Conservation (phyloP, 75 land plant genomes). For the Cunninghamia lanceolata region DNA sequence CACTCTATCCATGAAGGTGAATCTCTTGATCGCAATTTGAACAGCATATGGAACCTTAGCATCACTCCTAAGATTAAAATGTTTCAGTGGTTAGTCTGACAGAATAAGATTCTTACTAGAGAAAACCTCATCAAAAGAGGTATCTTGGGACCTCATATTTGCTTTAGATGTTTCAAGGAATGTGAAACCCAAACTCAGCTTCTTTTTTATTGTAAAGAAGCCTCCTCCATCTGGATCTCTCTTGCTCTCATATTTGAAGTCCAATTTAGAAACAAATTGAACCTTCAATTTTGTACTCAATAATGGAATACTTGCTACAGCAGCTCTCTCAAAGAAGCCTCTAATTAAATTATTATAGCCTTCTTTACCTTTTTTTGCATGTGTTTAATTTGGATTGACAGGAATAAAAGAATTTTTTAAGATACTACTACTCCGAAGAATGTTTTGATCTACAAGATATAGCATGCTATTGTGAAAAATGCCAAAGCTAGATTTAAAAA, state of each 20-base stretch:
- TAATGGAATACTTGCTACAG: background rate
- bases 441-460: background rate
- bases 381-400: background rate
- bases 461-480: background rate
- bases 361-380: background rate
- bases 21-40: no score
- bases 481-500: no score
- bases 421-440: background rate
- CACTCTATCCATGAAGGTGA: background rate
- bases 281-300: background rate
- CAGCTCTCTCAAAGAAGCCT: background rate
- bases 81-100: background rate
- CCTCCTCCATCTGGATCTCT: background rate
- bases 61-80: background rate
- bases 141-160: background rate
- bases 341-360: background rate
- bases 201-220: background rate
- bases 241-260: background rate
- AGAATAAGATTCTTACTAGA: background rate
- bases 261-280: no score
- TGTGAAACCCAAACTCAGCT: background rate
- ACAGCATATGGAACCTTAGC: background rate
- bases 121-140: background rate
- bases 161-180: background rate
- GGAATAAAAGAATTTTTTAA: background rate